Evolutionary conservation across 352 stramenopile species (phyloP), one percentile per base, ranked within the genome.

Genomic region (Pythium periplocum): DNA sequence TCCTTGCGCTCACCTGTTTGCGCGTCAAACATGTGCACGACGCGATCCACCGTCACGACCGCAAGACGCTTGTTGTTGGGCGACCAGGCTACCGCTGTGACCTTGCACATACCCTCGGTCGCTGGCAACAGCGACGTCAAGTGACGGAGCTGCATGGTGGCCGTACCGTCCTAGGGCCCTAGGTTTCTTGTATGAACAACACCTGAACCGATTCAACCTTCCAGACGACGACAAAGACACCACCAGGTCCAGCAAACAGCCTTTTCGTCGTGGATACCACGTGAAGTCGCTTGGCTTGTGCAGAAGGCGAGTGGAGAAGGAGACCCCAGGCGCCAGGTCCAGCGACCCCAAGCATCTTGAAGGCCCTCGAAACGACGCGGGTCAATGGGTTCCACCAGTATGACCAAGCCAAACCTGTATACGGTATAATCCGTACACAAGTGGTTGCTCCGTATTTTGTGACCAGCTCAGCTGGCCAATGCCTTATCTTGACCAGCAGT

Each of bases 11-110:
- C 87, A 6, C 93, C 93, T 2, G 83, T 96, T 47, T 96, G 68
- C 11, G 93, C 89, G 54, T 98, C 91, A 60, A 96, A 98, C 51
- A 98, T 78, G 52, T 92, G 75, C 51, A 97, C 91, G n/a, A 98
- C 86, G 53, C 90, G 75, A 52, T 98, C 92, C 33, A 96, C 86
- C 0, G 91, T 98, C 37, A 96, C 93, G 34, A 98, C 85, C 0
- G 93, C 93, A 6, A 98, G 78, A 38, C 86, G 81, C 30, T 83
- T 83, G 55, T 97, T 97, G 68, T 98, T 98, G 34, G 93, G 87
- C 45, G 93, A 96, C 73, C 87, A 98, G 32, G 82, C 73, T 47
- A 98, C 76, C 4, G 92, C 83, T 40, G 93, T 98, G 49, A 98
- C 86, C 65, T 97, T 97, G 60, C 72, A 82, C 73, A 98, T 91